Conservation (phyloP, 768 basidiomycete species). For the Tylopilus sp. region DNA sequence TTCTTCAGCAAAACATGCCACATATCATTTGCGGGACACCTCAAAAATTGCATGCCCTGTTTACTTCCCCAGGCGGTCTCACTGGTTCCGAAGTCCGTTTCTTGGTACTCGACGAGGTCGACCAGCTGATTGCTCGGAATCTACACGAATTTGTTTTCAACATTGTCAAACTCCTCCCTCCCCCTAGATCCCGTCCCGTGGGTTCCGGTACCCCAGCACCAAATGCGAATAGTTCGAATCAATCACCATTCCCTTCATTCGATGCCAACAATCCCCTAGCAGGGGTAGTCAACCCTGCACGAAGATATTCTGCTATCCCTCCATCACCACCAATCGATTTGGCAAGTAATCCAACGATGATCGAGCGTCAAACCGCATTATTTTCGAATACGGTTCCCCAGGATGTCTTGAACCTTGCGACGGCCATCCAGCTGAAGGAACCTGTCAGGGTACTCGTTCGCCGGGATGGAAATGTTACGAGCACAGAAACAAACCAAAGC, state of each 20-base stretch:
- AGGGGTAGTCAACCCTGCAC: constrained; percentile 37
- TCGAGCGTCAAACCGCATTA: constrained; percentile 88
- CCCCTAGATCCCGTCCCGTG: constrained; percentile 66
- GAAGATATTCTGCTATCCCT: constrained; percentile 59
- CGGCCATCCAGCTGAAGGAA: constrained; percentile 89
- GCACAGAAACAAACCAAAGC: constrained; percentile 64
- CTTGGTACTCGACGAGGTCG: constrained; percentile 95
- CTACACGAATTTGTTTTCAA: constrained; percentile 93
- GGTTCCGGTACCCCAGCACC: constrained; percentile 35
- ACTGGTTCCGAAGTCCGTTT: constrained; percentile 84
- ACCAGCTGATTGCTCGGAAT: constrained; percentile 96
- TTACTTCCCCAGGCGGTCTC: constrained; percentile 76
- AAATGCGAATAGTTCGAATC: constrained; percentile 31
- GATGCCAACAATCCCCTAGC: constrained; percentile 39
- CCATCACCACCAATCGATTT: constrained; percentile 43
- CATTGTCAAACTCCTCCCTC: constrained; percentile 90
- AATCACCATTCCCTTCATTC: constrained; percentile 44
- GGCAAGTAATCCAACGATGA: constrained; percentile 31
- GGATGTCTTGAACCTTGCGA: constrained; percentile 94
- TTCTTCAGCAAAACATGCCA: constrained; percentile 87
- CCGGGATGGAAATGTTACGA: constrained; percentile 78
- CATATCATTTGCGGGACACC: constrained; percentile 97
- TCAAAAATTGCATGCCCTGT: constrained; percentile 90
- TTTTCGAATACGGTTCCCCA: constrained; percentile 98
- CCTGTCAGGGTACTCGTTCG: constrained; percentile 97